phyloP scores from a whole-genome alignment of 768 basidiomycete species.

The Agrocybe praecox region DNA sequence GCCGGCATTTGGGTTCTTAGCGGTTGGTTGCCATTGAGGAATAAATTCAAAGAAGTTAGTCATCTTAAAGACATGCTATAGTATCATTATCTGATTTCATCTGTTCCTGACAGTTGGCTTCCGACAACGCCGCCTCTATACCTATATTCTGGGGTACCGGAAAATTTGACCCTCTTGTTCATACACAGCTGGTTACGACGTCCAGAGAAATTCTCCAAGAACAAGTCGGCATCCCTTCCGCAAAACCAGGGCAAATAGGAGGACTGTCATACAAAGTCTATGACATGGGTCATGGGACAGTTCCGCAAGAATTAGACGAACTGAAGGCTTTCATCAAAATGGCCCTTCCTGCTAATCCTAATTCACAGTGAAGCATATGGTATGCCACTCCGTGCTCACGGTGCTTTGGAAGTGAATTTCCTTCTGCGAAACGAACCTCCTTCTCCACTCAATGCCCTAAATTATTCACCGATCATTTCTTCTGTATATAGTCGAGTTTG shows the following conservation, averaged over 20 bases:
- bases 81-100: constrained; percentile 6
- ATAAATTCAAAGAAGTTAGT: constrained; percentile 67
- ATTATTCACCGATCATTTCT: neutral
- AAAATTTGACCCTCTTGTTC: constrained; percentile 72
- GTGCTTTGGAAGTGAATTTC: neutral
- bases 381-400: neutral
- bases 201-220: constrained; percentile 61
- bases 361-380: neutral
- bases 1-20: constrained; percentile 76
- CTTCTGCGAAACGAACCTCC: neutral
- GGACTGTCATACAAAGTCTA: constrained; percentile 76
- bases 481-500: neutral
- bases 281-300: constrained; percentile 66
- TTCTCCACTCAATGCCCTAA: neutral
- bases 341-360: constrained; percentile 36
- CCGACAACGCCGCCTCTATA: constrained; percentile 56
- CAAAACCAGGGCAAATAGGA: constrained; percentile 38
- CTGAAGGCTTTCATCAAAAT: constrained; percentile 71
- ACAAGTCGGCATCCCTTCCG: constrained; percentile 51
- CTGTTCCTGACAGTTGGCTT: constrained; percentile 52
- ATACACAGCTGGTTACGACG: constrained; percentile 48
- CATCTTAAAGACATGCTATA: neutral
- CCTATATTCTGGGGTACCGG: constrained; percentile 93
- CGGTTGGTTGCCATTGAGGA: constrained; percentile 74
- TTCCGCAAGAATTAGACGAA: constrained; percentile 67